Conservation (phyloP, 345 rosid genomes). For the Combretum micranthum region DNA sequence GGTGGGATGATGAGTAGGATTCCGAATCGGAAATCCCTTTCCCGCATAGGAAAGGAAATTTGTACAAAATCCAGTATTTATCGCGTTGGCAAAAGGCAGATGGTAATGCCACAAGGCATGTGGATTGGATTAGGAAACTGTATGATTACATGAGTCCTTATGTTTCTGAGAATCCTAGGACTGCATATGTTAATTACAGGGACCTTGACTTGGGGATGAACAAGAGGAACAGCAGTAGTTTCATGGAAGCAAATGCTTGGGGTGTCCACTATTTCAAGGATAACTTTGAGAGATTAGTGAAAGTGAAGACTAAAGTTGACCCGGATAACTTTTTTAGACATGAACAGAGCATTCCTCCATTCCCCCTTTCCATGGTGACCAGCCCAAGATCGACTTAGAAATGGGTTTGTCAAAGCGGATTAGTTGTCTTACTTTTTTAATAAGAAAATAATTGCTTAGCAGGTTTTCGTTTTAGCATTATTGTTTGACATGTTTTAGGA, state of each 20-base stretch:
- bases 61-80: conserved; percentile 10
- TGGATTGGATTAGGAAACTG: conserved; percentile 23
- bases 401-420: too few species aligned
- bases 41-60: conserved; percentile 27
- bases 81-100: not conserved
- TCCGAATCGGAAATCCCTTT: conserved; percentile 19
- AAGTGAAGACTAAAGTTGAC: conserved; percentile 20
- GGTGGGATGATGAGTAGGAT: conserved; percentile 26
- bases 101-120: not conserved
- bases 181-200: conserved; percentile 21
- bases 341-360: conserved; percentile 20
- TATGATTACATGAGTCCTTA: conserved; percentile 17
- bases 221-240: conserved; percentile 13
- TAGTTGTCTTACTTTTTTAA: too few species aligned
- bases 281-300: conserved; percentile 22
- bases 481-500: too few species aligned
- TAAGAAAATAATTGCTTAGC: too few species aligned
- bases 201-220: conserved; percentile 27
- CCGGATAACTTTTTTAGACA: conserved; percentile 24
- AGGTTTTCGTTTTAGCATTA: too few species aligned
- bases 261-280: conserved; percentile 21
- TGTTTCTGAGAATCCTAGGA: conserved; percentile 21
- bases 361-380: not conserved
- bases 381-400: too few species aligned
- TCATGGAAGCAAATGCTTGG: conserved; percentile 24